These are phyloP conservation scores for Grosmannia penicillata DNA, from an alignment of 2,329 filamentous ascomycete genomes.

Conservation along the genomic window DNA sequence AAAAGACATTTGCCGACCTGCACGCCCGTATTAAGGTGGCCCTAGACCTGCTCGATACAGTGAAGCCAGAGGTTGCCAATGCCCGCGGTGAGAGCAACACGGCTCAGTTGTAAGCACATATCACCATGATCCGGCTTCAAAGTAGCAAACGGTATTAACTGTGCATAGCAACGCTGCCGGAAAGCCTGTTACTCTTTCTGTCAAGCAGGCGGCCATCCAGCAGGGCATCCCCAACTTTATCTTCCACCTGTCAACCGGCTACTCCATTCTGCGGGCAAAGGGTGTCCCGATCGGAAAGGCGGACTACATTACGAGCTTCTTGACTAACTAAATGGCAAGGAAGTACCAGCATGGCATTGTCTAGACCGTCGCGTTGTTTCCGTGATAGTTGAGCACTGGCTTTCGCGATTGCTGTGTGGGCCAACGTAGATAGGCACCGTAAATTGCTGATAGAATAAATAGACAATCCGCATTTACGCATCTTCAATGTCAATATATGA, in stretches of 20 bases:
- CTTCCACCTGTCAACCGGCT: constrained; percentile 42
- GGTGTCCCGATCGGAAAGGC: constrained; percentile 43
- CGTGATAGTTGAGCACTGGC: background rate
- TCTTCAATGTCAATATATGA: no score
- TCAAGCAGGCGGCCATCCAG: constrained; percentile 23
- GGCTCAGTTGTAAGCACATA: constrained; percentile 11
- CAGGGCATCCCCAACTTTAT: constrained; percentile 41
- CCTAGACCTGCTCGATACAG: constrained; percentile 14
- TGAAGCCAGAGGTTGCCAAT: constrained; percentile 14
- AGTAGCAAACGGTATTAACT: no score
- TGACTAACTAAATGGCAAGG: background rate
- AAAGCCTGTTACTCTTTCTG: constrained; percentile 7
- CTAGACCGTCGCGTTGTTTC: background rate
- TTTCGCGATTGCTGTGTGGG: no score
- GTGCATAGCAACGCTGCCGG: background rate
- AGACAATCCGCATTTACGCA: no score
- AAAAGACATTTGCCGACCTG: constrained; percentile 20
- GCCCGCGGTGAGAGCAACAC: constrained; percentile 10
- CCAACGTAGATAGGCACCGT: no score
- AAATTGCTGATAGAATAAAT: no score
- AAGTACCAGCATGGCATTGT: background rate
- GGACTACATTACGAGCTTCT: constrained; percentile 27
- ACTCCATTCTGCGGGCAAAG: constrained; percentile 38
- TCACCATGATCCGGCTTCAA: background rate
- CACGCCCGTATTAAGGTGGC: constrained; percentile 15